Evolutionary conservation across 306 rosid genomes (phyloP), one percentile per base, ranked within the genome.

Genomic region (Vigna unguiculata): DNA sequence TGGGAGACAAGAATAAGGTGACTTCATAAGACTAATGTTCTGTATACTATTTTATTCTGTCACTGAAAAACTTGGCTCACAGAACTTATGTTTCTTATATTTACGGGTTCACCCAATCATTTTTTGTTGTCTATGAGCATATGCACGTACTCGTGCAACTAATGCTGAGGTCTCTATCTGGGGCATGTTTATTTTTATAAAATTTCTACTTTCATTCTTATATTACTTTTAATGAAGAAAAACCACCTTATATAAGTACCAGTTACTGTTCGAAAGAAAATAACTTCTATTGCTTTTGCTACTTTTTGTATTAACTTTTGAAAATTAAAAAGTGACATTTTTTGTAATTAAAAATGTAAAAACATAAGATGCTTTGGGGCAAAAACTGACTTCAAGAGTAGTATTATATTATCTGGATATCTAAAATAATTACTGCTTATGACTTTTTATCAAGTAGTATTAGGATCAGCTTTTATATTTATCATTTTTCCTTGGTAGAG

Each of bases 1-100:
- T 94, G 71, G 92, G 87, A 71, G 93, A 94, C 84, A 92, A 90
- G 85, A 89, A 46, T 71, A 94, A 91, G 98, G 98, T 91, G 73
- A 63, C 78, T 79, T 51, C 28, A 82, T 54, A 7, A 52, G 82
- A 75, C 34, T 60, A 32, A 7, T 30, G 38, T 36, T 38, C 51
- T n/a, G 48, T 63, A 10, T 55, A 4, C 55, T 24, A 21, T 25
- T 73, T 65, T 59, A 40, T 80, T 63, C 59, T 82, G 30, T 76
- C 58, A 40, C 46, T 30, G 36, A 69, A 47, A 60, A 69, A 28
- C 38, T 69, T 69, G 17, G 28, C 41, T 68, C 61, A 38, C 10
- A 21, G 48, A 48, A 74, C 13, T 19, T 61, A 52, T 36, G 2
- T 65, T 72, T 38, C 55, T 60, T 45, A 20, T 25, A 20, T 46